Base-by-base conservation (phyloP, 768 basidiomycete genomes). In the Boletus patriciae region DNA sequence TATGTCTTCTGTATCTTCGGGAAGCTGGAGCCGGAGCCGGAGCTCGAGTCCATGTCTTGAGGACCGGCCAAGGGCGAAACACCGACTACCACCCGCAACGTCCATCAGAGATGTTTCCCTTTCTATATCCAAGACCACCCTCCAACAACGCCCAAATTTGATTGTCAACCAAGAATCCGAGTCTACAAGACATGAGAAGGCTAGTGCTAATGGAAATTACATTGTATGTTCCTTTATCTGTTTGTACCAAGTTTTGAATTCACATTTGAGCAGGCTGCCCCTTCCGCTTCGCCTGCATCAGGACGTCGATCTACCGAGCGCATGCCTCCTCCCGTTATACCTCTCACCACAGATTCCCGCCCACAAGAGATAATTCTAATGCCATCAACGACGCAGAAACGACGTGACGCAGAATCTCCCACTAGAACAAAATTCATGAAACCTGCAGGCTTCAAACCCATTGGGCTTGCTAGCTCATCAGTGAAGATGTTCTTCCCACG, bases 401-500 rank as follows among this genome's bases (percentile, higher is more conserved):
- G 69, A 52, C 57, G 38, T 37, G 64, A 67, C 10, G 18, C 49
- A 47, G 62, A 54, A 21, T 65, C 63, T 42, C 59, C 62, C n/a
- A 48, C 54, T 41, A 70, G 55, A 62, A 33, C 57, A 7, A 69
- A 51, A 44, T 43, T 48, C 10, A 9, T 61, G 46, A 84, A 77
- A 67, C 74, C 77, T 54, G 67, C 78, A 2, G 83, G 85, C 13
- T 88, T 90, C 71, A 88, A 82, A 63, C 87, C 89, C 6, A 87
- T 90, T 25, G 81, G 78, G 7, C 77, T 80, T 59, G 56, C 73
- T 53, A 75, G 64, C 34, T 81, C 85, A 18, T 73, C 81, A 2
- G 76, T 94, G 46, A 88, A 86, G 69, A 81, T 78, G 63, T 94
- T 94, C 73, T 94, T 94, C 67, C 91, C 92, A 21, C 83, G 81